These are phyloP conservation scores for Myrica gale DNA, from an alignment of 306 rosid species.

Conservation along the genomic window DNA sequence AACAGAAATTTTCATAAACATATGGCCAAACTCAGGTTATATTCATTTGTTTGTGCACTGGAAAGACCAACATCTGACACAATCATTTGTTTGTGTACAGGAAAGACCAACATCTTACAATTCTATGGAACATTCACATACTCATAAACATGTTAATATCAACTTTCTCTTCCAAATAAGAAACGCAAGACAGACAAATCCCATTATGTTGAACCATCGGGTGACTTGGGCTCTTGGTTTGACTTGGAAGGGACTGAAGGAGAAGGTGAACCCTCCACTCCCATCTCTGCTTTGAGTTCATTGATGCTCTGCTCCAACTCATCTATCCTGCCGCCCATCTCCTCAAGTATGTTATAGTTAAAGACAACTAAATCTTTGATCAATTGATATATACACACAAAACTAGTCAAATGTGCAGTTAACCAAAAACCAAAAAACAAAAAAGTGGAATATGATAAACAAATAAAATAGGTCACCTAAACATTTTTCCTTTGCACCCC, in stretches of 20 bases:
- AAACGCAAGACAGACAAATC: neutral
- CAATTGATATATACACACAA: neutral
- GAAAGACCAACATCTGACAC: neutral
- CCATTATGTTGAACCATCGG: conserved; percentile 27
- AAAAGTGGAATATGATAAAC: neutral
- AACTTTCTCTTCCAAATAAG: neutral
- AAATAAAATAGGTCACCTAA: neutral
- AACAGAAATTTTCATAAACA: too few species aligned
- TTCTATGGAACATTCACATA: conserved; percentile 12
- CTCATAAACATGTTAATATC: neutral
- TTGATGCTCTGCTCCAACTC: conserved; percentile 53
- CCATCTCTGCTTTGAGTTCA: conserved; percentile 46
- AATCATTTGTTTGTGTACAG: too few species aligned
- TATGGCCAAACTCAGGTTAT: neutral
- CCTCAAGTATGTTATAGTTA: conserved; percentile 44
- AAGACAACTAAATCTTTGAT: conserved; percentile 23
- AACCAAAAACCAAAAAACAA: neutral
- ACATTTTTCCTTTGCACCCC: neutral
- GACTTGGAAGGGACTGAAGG: conserved; percentile 27
- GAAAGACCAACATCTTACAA: too few species aligned
- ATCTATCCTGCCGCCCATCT: conserved; percentile 50
- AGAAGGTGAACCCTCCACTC: conserved; percentile 37
- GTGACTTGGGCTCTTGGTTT: conserved; percentile 28
- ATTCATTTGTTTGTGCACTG: neutral
- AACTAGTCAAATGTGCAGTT: neutral